Evolutionary conservation across 164 flowering plant genomes (phyloP).

Genomic region (Aristolochia fimbriata): DNA sequence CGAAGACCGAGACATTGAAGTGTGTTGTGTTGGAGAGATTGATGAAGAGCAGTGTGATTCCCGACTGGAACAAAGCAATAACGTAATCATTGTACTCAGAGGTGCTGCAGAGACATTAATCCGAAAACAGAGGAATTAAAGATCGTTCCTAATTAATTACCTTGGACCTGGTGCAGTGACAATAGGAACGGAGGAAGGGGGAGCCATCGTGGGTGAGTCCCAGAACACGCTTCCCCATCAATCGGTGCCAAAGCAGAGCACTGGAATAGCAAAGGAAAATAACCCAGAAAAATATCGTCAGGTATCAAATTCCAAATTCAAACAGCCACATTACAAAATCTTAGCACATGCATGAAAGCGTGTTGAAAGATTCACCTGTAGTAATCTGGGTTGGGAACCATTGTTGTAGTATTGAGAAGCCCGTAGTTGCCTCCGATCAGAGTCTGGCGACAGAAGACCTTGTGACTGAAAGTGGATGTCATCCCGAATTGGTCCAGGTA

Average conservation of each 20-base stretch:
- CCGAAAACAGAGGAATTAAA: too few species aligned
- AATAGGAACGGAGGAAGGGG: slow-evolving; percentile 37
- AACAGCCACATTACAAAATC: too few species aligned
- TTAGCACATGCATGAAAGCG: too few species aligned
- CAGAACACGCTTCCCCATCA: slow-evolving; percentile 61
- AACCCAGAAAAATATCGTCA: too few species aligned
- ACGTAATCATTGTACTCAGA: too few species aligned
- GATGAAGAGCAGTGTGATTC: slow-evolving; percentile 37
- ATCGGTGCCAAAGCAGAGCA: slow-evolving; percentile 68
- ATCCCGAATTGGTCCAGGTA: slow-evolving; percentile 72
- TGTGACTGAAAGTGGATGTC: slow-evolving; percentile 41
- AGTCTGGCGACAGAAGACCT: slow-evolving; percentile 61
- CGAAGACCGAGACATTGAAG: slow-evolving; percentile 19
- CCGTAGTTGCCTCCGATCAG: slow-evolving; percentile 74
- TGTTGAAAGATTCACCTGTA: slow-evolving; percentile 54
- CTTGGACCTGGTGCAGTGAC: slow-evolving; percentile 51
- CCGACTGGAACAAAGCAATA: slow-evolving; percentile 23
- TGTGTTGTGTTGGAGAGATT: slow-evolving; percentile 47
- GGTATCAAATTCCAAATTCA: background rate
- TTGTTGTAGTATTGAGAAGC: slow-evolving; percentile 48
- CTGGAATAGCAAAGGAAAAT: slow-evolving; percentile 16
- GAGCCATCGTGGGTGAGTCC: slow-evolving; percentile 20
- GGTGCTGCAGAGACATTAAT: too few species aligned
- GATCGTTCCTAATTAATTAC: too few species aligned
- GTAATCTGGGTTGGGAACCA: slow-evolving; percentile 66